Base-by-base conservation (phyloP, 2,329 filamentous ascomycete genomes). In the Lomentospora prolificans region DNA sequence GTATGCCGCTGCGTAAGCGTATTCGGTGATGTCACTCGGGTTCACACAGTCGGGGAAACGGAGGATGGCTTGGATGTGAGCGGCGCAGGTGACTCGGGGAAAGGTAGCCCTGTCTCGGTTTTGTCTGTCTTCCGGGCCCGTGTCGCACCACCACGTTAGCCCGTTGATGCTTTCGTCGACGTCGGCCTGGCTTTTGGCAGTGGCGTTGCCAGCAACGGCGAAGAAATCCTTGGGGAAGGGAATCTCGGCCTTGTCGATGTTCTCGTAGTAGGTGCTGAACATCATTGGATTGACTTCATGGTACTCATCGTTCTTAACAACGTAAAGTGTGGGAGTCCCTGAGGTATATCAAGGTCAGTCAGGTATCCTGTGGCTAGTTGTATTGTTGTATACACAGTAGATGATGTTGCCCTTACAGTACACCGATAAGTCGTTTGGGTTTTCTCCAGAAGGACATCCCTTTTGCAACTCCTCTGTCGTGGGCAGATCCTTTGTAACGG, bases 191-290 rank as follows among this genome's bases (percentile, higher is more conserved):
- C 50, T 56, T 56, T 62, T 69, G 9, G 71, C 74, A 4, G 56
- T 60, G 3, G 72, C 64, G 25, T 69, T 62, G 7, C 74, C 74
- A 1, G 70, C 73, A 1, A 76, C 63, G 65, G 70, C 68, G 51
- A 66, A 64, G 58, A 72, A 60, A 62, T 76, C 64, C 57, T 75
- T 69, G 0, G 75, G 75, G 31, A 76, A 72, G 12, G 72, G 60
- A 5, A 76, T 63, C 58, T 76, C 73, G 25, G 73, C 73, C 19
- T 66, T 62, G 4, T 69, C 67, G 19, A 72, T 66, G 30, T 70
- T 57, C 30, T 65, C 72, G 64, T 77, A 77, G 65, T 76, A 77
- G 17, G 74, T 71, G 36, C 66, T 71, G 66, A 77, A 77, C 54
- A 70, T 61, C 51, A 64, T 63, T 55, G 60, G 67, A 10, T 68